Base-by-base conservation (phyloP, 768 basidiomycete species). In the Tulasnella sp. region DNA sequence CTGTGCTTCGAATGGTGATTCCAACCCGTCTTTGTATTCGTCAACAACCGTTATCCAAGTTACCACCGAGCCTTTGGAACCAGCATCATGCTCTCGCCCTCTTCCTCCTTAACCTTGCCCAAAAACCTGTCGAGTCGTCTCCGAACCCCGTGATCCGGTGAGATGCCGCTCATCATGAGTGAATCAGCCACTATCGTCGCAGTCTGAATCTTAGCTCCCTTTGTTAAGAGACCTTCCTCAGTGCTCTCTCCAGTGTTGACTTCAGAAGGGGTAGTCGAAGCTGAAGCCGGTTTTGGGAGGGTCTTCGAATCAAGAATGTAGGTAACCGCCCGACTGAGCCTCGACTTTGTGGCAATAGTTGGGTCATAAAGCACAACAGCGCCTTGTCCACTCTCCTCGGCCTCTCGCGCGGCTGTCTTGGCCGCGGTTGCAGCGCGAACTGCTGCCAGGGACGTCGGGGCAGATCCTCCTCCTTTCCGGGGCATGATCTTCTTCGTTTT, bases 91-190 rank as follows among this genome's bases (percentile, higher is more conserved):
- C 58, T 64, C 58, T 64, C 58, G 40, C 71, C 58, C 14, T 64
- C 71, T 34, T 58, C 73, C 34, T 54, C 39, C 64, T 64, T 54
- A 1, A 64, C 36, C 39, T 74, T 74, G n/a, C 29, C 39, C 36
- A 77, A 64, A 58, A 76, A 77, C 34, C 72, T 58, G 67, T 77
- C 77, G 25, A 77, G 38, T 12, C 74, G 76, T 64, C 68, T 77
- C n/a, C 77, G 3, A 39, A 77, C 68, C 8, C 40, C 54, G 34
- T 77, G 78, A 22, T 77, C 77, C 7, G 77, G 77, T 5, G 39
- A 40, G 19, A 77, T 37, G 1, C 77, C 77, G 52, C 68, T 78
- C 45, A 70, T 76, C 42, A 42, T 76, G 52, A 77, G 67, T 8
- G 77, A 77, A 25, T 76, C 52, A 34, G 77, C 73, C 11, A 74